Conservation (phyloP, 805 yeast species). For the Nakazawaea holstii region DNA sequence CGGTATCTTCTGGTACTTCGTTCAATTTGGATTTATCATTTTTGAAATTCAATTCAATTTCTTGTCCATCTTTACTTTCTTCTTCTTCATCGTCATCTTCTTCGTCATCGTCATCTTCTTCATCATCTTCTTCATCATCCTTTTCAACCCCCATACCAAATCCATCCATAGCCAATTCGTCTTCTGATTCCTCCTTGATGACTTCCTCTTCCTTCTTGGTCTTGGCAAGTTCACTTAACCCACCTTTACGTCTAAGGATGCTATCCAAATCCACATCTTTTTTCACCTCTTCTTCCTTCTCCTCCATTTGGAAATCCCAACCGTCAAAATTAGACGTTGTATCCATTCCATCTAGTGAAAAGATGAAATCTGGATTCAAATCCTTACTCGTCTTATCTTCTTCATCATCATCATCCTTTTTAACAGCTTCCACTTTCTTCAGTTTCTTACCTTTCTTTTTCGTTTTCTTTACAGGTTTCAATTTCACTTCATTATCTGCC, state of each 20-base stretch:
- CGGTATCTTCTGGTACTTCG: slow-evolving; percentile 48
- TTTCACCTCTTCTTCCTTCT: slow-evolving; percentile 20
- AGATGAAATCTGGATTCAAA: slow-evolving; percentile 69
- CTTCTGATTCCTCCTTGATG: slow-evolving; percentile 27
- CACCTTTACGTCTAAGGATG: slow-evolving; percentile 84
- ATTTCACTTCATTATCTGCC: slow-evolving; percentile 12
- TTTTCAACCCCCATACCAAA: slow-evolving; percentile 31
- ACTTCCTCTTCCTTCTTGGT: slow-evolving; percentile 33
- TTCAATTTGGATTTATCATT: slow-evolving; percentile 17
- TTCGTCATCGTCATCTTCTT: slow-evolving; percentile 21
- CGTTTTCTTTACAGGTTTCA: slow-evolving; percentile 10
- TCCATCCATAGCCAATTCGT: slow-evolving; percentile 36
- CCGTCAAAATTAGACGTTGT: slow-evolving; percentile 51
- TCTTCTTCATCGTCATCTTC: slow-evolving; percentile 28
- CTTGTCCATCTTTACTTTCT: slow-evolving; percentile 26
- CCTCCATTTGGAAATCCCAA: slow-evolving; percentile 74
- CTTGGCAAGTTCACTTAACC: slow-evolving; percentile 52
- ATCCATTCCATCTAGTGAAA: slow-evolving; percentile 58
- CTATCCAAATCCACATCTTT: slow-evolving; percentile 82
- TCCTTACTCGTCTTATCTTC: slow-evolving; percentile 42
- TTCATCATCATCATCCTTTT: slow-evolving; percentile 23
- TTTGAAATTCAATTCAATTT: slow-evolving; percentile 16
- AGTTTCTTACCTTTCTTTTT: slow-evolving; percentile 20
- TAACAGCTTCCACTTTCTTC: slow-evolving; percentile 13
- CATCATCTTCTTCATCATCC: slow-evolving; percentile 24